Conservation (phyloP, 176 grass and related monocot genomes). For the Aegilops speltoides region DNA sequence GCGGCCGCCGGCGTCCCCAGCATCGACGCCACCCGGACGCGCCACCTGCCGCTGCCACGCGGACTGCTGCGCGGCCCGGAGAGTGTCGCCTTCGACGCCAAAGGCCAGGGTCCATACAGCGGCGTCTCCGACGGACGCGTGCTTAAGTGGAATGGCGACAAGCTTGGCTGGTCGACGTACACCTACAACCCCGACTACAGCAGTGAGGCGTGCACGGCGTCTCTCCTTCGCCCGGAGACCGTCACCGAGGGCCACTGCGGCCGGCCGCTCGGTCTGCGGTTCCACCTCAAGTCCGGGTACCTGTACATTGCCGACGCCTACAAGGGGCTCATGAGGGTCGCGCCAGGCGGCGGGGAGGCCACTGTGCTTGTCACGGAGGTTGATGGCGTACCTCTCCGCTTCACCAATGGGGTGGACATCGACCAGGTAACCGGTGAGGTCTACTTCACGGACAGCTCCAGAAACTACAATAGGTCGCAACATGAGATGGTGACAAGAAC, state of each 20-base stretch:
- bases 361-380: neutral
- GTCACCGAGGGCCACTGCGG: neutral
- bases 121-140: conserved; percentile 9
- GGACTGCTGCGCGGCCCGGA: conserved; percentile 5
- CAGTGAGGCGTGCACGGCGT: neutral
- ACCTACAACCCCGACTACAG: neutral
- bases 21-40: neutral
- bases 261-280: neutral
- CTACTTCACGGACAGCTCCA: conserved; percentile 9
- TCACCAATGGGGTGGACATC: conserved; percentile 6
- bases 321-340: neutral
- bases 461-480: neutral
- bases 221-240: neutral
- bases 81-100: conserved; percentile 10
- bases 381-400: neutral
- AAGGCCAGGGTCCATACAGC: neutral
- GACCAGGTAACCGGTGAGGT: neutral
- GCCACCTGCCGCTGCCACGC: neutral
- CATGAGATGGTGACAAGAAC: conserved; percentile 5
- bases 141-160: neutral
- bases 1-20: neutral
- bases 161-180: neutral
- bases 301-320: neutral
- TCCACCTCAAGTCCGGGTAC: neutral
- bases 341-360: neutral